A percentile compares a stretch with the other conserved stretches of the same genome.
These are phyloP conservation scores for Chaetoceros tenuissimus DNA, from an alignment of 108 stramenopile species.

Conservation along the genomic window DNA sequence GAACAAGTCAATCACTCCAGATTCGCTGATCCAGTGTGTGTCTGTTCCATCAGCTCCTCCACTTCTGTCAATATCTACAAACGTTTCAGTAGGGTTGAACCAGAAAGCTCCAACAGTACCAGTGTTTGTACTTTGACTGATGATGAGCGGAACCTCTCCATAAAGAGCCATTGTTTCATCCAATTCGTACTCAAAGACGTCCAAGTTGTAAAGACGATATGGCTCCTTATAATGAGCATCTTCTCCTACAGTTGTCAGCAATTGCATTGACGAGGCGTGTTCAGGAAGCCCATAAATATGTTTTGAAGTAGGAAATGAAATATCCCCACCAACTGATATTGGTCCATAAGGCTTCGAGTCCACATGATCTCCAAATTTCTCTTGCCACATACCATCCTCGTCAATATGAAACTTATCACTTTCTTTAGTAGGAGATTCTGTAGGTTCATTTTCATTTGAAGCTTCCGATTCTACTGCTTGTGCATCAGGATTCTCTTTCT, in stretches of 20 bases:
- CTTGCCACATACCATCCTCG: constrained; percentile 86
- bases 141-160: constrained; percentile 88
- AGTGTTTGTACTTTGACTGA: constrained; percentile 54
- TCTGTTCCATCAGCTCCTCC: constrained; percentile 23
- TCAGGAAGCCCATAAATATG: constrained; percentile 96
- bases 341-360: constrained; percentile 91
- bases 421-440: constrained; percentile 51
- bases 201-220: constrained; percentile 97
- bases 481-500: neutral
- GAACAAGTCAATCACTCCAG: constrained; percentile 85
- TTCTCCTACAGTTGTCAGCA: constrained; percentile 74
- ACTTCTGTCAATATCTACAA: constrained; percentile 80
- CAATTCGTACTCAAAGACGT: constrained; percentile 99
- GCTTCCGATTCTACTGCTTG: neutral
- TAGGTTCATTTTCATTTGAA: constrained; percentile 26
- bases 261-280: constrained; percentile 85
- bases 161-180: constrained; percentile 98
- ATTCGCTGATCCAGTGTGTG: constrained; percentile 94
- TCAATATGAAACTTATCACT: constrained; percentile 27
- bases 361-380: constrained; percentile 81
- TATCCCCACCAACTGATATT: constrained; percentile 92
- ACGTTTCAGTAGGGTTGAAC: constrained; percentile 99
- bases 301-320: constrained; percentile 71
- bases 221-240: constrained; percentile 86
- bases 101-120: constrained; percentile 91